Percentiles rank a stretch among this genome's conserved stretches.
Conservation (phyloP, 331 rosid genomes). For the Cydonia oblonga region DNA sequence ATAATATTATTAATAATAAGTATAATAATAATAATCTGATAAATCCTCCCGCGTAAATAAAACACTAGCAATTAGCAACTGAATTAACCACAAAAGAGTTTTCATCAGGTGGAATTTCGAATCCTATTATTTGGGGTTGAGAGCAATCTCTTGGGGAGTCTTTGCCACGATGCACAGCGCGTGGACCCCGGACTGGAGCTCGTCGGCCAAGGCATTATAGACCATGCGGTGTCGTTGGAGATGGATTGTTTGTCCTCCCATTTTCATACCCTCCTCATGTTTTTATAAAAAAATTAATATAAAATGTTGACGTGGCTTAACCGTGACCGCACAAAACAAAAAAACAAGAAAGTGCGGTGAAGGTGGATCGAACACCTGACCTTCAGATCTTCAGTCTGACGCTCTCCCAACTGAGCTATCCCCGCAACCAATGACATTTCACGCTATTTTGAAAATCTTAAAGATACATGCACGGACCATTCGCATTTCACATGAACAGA, state of each 20-base stretch:
- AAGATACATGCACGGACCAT: background rate
- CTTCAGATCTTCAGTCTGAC: constrained; percentile 35
- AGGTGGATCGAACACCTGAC: constrained; percentile 92
- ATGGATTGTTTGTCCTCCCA: no score
- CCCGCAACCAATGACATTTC: background rate
- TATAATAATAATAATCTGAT: background rate
- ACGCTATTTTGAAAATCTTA: no score
- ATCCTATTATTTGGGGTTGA: background rate
- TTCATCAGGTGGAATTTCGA: background rate
- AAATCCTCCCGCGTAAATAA: background rate
- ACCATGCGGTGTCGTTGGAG: constrained; percentile 57
- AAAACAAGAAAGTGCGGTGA: no score
- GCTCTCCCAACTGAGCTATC: constrained; percentile 31
- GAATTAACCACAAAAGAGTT: background rate
- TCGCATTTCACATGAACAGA: background rate
- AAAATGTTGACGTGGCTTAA: no score
- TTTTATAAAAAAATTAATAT: no score
- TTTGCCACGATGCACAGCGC: constrained; percentile 55
- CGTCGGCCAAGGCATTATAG: constrained; percentile 39
- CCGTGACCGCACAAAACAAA: no score
- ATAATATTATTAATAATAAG: background rate
- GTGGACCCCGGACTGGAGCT: constrained; percentile 51
- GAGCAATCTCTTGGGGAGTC: constrained; percentile 29
- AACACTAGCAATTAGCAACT: background rate
- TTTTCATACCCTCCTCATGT: no score